phyloP scores from a whole-genome alignment of 345 rosid species.

The Euphorbia peplus region DNA sequence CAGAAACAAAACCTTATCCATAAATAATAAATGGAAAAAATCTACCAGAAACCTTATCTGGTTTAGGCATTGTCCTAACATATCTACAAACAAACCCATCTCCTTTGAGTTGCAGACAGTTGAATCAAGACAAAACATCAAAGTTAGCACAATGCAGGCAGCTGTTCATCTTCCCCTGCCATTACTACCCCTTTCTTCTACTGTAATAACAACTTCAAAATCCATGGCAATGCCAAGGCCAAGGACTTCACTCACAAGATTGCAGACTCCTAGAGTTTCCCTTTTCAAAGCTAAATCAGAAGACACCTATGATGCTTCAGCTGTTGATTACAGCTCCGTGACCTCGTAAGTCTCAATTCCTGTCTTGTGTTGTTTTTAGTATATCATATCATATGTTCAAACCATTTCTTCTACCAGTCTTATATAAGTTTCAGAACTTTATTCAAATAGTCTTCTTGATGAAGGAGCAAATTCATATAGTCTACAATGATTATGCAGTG shows the following conservation, averaged over 20 bases:
- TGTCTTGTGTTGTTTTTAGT: background rate
- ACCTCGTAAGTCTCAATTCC: slow-evolving; percentile 34
- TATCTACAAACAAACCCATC: background rate
- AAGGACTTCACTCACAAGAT: slow-evolving; percentile 20
- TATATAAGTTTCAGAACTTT: too few relatives aligned
- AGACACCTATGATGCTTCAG: slow-evolving; percentile 24
- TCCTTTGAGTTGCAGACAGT: background rate
- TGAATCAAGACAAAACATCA: background rate
- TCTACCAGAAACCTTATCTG: slow-evolving; percentile 31
- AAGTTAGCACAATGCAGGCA: slow-evolving; percentile 34
- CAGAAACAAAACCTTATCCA: slow-evolving; percentile 12
- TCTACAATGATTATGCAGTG: too few relatives aligned
- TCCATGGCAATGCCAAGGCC: slow-evolving; percentile 26
- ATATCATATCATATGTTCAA: too few relatives aligned
- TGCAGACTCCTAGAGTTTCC: slow-evolving; percentile 18
- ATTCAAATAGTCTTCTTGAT: too few relatives aligned
- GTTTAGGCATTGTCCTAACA: background rate
- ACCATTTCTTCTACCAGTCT: too few relatives aligned
- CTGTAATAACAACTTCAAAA: slow-evolving; percentile 18
- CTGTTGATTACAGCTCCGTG: slow-evolving; percentile 48
- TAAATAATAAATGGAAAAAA: slow-evolving; percentile 9
- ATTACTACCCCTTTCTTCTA: slow-evolving; percentile 18
- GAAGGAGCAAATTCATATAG: too few relatives aligned
- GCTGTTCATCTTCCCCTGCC: slow-evolving; percentile 33
- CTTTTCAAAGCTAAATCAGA: slow-evolving; percentile 27